Conservation (phyloP, 805 yeast genomes). For the Kuraishia hungarica region DNA sequence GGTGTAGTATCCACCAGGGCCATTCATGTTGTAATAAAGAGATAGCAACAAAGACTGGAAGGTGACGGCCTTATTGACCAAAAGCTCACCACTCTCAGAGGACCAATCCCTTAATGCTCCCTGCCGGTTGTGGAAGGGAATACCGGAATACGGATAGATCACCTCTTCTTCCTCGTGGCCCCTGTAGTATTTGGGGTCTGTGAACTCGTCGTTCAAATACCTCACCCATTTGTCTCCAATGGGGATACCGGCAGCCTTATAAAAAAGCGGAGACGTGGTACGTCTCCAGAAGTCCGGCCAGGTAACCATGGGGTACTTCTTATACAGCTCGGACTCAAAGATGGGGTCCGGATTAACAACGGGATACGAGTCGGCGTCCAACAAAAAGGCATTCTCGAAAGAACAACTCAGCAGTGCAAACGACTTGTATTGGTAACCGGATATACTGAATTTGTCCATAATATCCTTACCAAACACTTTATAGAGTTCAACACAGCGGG, state of each 20-base stretch:
- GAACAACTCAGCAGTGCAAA: slow-evolving; percentile 65
- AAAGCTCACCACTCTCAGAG: slow-evolving; percentile 61
- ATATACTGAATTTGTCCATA: slow-evolving; percentile 37
- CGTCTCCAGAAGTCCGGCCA: slow-evolving; percentile 93
- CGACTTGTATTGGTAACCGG: slow-evolving; percentile 63
- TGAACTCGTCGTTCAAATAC: slow-evolving; percentile 21
- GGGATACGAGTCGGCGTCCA: slow-evolving; percentile 76
- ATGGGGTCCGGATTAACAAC: slow-evolving; percentile 53
- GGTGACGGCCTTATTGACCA: slow-evolving; percentile 50
- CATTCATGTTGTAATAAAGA: slow-evolving; percentile 57
- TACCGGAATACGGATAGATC: slow-evolving; percentile 13
- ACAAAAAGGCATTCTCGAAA: slow-evolving; percentile 60
- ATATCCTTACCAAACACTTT: slow-evolving; percentile 52
- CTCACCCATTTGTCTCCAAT: slow-evolving; percentile 27
- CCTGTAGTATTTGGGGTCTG: slow-evolving; percentile 20
- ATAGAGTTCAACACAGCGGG: slow-evolving; percentile 57
- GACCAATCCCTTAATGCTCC: slow-evolving; percentile 66
- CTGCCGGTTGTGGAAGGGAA: slow-evolving; percentile 54
- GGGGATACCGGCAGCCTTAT: slow-evolving; percentile 54
- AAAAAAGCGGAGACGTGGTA: slow-evolving; percentile 67
- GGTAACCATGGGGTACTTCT: slow-evolving; percentile 38
- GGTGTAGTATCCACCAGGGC: slow-evolving; percentile 52
- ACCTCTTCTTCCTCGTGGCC: too few species aligned
- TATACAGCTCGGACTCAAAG: slow-evolving; percentile 50
- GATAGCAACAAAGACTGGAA: slow-evolving; percentile 49